Percentiles rank a stretch among this genome's conserved stretches.
Evolutionary conservation across 140 eudicot species (phyloP).

Genomic region (Senecio squalidus): DNA sequence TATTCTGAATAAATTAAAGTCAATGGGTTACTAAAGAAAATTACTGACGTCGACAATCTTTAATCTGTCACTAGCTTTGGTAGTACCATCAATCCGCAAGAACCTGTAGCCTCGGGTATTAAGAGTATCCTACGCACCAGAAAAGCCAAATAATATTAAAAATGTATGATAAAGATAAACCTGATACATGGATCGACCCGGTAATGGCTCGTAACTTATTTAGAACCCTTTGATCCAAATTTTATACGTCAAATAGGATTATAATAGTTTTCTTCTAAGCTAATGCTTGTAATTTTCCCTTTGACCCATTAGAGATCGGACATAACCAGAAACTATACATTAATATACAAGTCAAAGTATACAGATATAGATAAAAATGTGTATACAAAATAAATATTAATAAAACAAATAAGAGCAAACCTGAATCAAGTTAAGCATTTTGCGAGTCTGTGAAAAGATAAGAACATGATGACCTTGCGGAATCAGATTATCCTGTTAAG

Average conservation of each 20-base stretch:
- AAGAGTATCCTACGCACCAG: conserved; percentile 54
- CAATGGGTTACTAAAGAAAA: neutral
- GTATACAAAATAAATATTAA: neutral
- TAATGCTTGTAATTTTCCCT: too few species aligned
- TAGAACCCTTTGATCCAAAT: too few species aligned
- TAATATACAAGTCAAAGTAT: neutral
- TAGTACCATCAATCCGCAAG: conserved; percentile 90
- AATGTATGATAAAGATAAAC: neutral
- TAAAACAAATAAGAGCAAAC: conserved; percentile 22
- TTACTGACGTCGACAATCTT: conserved; percentile 69
- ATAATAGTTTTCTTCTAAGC: too few species aligned
- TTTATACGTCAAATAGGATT: too few species aligned
- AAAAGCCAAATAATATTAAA: neutral
- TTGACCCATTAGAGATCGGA: neutral
- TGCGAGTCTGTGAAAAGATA: conserved; percentile 94
- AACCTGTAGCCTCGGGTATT: conserved; percentile 49
- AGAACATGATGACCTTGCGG: conserved; percentile 86
- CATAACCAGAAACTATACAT: neutral
- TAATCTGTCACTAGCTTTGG: conserved; percentile 80
- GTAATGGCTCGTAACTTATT: too few species aligned
- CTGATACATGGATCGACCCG: too few species aligned
- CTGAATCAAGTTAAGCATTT: conserved; percentile 92
- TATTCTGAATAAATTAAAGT: neutral
- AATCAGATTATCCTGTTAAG: conserved; percentile 59
- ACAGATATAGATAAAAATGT: neutral